Conservation (phyloP, 2,329 filamentous ascomycete genomes). For the Ambrosiella beaveri region DNA sequence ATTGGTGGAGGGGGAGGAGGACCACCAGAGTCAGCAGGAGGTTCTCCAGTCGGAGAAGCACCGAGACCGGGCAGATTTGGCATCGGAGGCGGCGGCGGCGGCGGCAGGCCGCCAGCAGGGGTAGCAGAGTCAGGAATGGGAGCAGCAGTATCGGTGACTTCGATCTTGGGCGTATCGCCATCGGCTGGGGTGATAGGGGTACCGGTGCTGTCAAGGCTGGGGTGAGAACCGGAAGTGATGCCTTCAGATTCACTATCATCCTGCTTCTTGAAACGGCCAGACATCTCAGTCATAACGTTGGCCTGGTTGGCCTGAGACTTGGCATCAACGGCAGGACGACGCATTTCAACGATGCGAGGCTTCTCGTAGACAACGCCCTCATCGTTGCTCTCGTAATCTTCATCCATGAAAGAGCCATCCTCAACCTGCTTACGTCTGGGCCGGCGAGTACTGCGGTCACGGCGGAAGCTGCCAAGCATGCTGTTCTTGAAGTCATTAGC, state of each 20-base stretch:
- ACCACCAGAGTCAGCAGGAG: conserved; percentile 15
- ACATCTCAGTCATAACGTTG: conserved; percentile 57
- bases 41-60: conserved; percentile 22
- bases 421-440: conserved; percentile 7
- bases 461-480: conserved; percentile 50
- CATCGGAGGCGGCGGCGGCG: conserved; percentile 21
- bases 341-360: conserved; percentile 62
- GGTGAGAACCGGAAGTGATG: conserved; percentile 55
- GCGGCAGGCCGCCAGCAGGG: conserved; percentile 20
- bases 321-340: conserved; percentile 46
- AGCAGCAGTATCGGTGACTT: conserved; percentile 31
- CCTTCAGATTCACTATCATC: conserved; percentile 59
- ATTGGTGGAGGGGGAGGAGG: conserved; percentile 20
- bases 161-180: conserved; percentile 39
- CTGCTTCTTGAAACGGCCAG: conserved; percentile 37
- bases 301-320: conserved; percentile 50
- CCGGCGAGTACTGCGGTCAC: conserved; percentile 40
- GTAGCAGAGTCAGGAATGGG: conserved; percentile 14
- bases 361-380: conserved; percentile 56
- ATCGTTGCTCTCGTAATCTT: conserved; percentile 29
- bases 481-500: conserved; percentile 47
- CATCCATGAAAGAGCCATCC: conserved; percentile 22
- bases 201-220: conserved; percentile 49
- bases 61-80: conserved; percentile 22
- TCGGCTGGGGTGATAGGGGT: conserved; percentile 52